Percentiles rank a stretch among this genome's conserved stretches.
Conservation (phyloP, 371 early-diverging fungal species). For the Mucor racemosus region DNA sequence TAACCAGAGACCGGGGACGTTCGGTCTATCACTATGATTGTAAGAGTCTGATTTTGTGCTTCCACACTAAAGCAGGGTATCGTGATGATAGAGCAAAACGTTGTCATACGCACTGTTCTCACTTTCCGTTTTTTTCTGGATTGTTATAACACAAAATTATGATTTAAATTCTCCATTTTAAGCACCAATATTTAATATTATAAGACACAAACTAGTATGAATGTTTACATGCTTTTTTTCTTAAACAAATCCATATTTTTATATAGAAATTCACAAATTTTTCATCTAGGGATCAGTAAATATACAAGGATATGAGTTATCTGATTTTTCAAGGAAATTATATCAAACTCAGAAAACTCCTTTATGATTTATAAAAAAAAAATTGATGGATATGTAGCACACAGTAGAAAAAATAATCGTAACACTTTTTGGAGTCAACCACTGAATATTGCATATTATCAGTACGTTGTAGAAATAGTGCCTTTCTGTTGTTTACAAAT, state of each 20-base stretch:
- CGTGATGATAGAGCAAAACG: background rate
- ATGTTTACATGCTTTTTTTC: too few relatives aligned
- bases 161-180: too few relatives aligned
- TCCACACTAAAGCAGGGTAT: background rate
- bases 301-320: background rate
- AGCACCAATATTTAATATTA: too few relatives aligned
- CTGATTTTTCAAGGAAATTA: background rate
- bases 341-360: background rate
- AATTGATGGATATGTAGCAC: background rate
- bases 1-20: conserved; percentile 5
- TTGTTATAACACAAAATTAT: background rate
- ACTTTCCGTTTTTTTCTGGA: background rate
- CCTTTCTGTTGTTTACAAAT: too few relatives aligned
- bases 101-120: background rate
- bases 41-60: background rate
- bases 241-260: too few relatives aligned
- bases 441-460: background rate
- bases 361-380: background rate
- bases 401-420: background rate
- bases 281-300: too few relatives aligned
- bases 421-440: background rate
- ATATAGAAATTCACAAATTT: too few relatives aligned
- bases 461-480: too few relatives aligned
- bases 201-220: too few relatives aligned
- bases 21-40: background rate